phyloP scores from a whole-genome alignment of 106 monocot genomes.

The Gastrodia elata region DNA sequence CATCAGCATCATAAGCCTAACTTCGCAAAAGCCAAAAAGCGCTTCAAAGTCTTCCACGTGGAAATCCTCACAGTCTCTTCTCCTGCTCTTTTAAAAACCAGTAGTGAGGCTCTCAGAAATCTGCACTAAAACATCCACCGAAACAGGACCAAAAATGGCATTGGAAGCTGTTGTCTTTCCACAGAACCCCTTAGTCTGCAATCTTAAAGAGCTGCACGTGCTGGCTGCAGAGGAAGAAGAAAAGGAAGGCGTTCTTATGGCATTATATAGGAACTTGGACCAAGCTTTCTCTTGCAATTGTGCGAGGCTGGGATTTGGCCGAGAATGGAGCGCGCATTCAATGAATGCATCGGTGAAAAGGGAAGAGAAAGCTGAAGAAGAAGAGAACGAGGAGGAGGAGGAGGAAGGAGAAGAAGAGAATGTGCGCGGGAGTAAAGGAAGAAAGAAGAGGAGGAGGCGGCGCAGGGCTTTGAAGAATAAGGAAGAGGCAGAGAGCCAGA shows the following conservation, averaged over 20 bases:
- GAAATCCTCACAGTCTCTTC: not conserved
- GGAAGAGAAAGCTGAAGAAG: not conserved
- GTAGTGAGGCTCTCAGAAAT: not conserved
- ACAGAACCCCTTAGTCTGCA: slow-evolving; percentile 4
- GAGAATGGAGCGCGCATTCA: slow-evolving; percentile 7
- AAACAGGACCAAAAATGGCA: slow-evolving; percentile 4
- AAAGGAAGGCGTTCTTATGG: too few relatives aligned
- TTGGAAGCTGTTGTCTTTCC: slow-evolving; percentile 18
- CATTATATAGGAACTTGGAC: slow-evolving; percentile 13
- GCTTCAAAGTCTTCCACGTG: slow-evolving; percentile 4
- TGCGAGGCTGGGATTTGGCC: slow-evolving; percentile 4
- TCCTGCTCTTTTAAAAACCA: not conserved
- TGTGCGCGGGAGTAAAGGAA: not conserved
- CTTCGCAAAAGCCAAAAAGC: too few relatives aligned
- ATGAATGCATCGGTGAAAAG: not conserved
- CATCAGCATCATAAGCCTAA: too few relatives aligned
- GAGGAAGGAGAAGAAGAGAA: not conserved
- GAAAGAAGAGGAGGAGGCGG: slow-evolving; percentile 25
- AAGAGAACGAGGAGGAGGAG: not conserved
- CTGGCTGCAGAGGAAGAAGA: not conserved
- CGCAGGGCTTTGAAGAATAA: slow-evolving; percentile 34
- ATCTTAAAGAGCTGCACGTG: not conserved
- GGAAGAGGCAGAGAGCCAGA: slow-evolving; percentile 48
- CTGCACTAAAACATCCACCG: not conserved
- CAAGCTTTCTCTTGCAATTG: slow-evolving; percentile 10